A percentile compares a stretch with the other conserved stretches of the same genome.
Conservation (phyloP, 345 rosid genomes). For the Eucalyptus leucophloia region DNA sequence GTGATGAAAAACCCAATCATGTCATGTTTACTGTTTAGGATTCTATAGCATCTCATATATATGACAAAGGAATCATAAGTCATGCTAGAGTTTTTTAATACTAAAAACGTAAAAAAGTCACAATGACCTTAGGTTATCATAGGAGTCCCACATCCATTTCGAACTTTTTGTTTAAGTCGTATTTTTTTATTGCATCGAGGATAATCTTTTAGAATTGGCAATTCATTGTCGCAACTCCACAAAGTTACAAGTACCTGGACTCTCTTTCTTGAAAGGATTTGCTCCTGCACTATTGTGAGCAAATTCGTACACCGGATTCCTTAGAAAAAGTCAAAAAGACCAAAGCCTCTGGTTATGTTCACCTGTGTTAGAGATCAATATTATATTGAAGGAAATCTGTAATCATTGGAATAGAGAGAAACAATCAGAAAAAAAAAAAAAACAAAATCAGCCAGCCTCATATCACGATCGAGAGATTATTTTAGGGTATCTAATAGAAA, state of each 20-base stretch:
- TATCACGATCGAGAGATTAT: neutral
- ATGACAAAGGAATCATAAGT: neutral
- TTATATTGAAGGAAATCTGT: neutral
- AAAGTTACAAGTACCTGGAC: neutral
- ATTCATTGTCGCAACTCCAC: neutral
- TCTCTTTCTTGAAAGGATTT: neutral
- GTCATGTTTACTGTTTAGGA: neutral
- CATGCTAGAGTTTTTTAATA: too few relatives aligned
- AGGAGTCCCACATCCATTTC: neutral
- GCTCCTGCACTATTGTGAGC: neutral
- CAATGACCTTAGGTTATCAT: neutral
- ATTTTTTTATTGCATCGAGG: neutral
- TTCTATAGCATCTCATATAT: neutral
- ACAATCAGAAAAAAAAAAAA: neutral
- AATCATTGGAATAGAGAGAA: neutral
- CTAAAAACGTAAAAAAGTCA: neutral
- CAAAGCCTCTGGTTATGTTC: neutral
- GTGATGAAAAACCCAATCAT: neutral
- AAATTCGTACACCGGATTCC: accelerated
- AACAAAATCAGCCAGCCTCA: neutral
- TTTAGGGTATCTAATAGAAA: neutral
- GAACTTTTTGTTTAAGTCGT: neutral
- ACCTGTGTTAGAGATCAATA: neutral
- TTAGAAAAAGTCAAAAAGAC: neutral
- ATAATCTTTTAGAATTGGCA: neutral